phyloP scores from a whole-genome alignment of 352 stramenopile species.

The Globisporangium apiculatum region DNA sequence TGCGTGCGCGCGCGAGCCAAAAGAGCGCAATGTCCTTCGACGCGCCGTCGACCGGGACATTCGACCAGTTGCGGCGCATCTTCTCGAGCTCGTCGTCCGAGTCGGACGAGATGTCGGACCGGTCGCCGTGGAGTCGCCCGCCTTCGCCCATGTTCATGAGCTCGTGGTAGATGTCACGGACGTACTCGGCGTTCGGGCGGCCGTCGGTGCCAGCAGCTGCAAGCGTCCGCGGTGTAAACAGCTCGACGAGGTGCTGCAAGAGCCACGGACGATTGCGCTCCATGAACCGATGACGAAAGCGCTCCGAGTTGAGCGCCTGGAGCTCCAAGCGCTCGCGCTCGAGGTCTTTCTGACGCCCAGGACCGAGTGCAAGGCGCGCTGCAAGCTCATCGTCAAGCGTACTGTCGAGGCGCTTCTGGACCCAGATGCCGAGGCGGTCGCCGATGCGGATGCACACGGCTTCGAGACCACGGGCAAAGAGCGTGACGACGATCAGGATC shows the following conservation, averaged over 20 bases:
- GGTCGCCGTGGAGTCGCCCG: constrained; percentile 77
- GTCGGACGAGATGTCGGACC: constrained; percentile 91
- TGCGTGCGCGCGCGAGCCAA: constrained; percentile 91
- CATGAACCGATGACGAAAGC: constrained; percentile 95
- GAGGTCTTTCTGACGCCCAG: constrained; percentile 91
- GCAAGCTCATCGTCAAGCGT: constrained; percentile 96
- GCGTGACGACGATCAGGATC: constrained; percentile 82
- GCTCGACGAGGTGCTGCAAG: constrained; percentile 93
- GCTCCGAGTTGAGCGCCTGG: constrained; percentile 94
- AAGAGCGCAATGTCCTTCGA: constrained; percentile 87
- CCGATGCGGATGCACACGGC: constrained; percentile 53
- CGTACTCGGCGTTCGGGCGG: constrained; percentile 88
- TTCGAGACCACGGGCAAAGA: constrained; percentile 66
- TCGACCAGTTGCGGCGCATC: constrained; percentile 81
- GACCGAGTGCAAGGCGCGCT: constrained; percentile 91
- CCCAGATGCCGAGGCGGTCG: constrained; percentile 88
- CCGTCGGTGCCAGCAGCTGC: constrained; percentile 54
- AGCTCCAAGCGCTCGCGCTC: constrained; percentile 95
- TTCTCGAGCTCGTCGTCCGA: constrained; percentile 89
- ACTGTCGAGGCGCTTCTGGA: constrained; percentile 87
- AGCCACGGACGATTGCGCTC: constrained; percentile 97
- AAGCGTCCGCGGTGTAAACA: constrained; percentile 92
- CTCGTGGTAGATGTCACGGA: constrained; percentile 95
- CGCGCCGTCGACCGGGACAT: constrained; percentile 72
- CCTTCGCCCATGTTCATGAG: constrained; percentile 92